Base-by-base conservation (phyloP, 257 asterid species). In the Primulina tabacum region DNA sequence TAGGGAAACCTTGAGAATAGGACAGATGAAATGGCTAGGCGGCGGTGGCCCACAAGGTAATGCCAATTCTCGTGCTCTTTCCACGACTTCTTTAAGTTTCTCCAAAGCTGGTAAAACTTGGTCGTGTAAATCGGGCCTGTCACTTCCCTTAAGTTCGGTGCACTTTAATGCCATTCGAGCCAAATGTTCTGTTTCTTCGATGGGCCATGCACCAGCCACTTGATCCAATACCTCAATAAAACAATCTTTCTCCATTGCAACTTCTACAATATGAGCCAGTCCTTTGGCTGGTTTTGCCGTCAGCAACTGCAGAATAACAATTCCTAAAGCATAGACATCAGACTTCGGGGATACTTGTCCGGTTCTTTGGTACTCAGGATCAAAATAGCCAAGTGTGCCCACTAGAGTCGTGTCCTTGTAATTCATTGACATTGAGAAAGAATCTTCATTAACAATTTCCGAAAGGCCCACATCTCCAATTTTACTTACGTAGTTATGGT, bases 381-480 rank as follows among this genome's bases (percentile, higher is more conserved):
- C 98, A 4, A 90, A 87, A 56, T 90, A 92, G 80, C 90, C 87
- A 16, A 90, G 72, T 3, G 97, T 88, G n/a, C 98, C 98, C 56
- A 83, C 93, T 12, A 79, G 87, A 52, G 79, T 71, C 1, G 86
- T 83, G 74, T 81, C 86, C 74, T 79, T 82, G 72, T 58, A 73
- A 0, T 70, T 72, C n/a, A 76, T 17, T 11, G 88, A 79, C 55
- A 67, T 29, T 11, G 82, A 63, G 65, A 75, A 73, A 18, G 86
- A 58, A n/a, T 84, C 90, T 1, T 62, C 74, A 62, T 75, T 76
- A 60, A 90, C 69, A 83, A 85, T 70, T 14, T 85, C 85, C n/a
- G 97, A 82, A 33, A 92, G 92, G 53, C 98, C 97, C 32, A 92
- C 91, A 35, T 88, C 97, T 29, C 97, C 96, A 18, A 92, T 92